Conservation (phyloP, 495 filamentous ascomycete genomes). For the Parmelia sp. region DNA sequence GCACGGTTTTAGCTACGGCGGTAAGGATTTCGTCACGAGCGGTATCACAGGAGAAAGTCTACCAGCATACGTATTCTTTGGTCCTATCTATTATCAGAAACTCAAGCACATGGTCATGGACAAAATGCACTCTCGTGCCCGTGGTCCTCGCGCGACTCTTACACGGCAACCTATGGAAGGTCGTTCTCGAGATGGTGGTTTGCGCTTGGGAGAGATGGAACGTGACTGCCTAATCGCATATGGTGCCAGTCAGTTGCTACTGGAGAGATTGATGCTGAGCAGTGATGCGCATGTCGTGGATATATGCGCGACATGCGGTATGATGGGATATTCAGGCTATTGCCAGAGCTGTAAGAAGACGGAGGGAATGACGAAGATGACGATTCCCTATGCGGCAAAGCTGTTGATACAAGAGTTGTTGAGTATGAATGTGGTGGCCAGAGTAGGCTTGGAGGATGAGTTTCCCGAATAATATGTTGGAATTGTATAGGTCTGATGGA, state of each 20-base stretch:
- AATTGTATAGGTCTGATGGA: background rate
- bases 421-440: slow-evolving; percentile 93
- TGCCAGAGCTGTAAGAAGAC: slow-evolving; percentile 85
- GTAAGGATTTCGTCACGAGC: slow-evolving; percentile 91
- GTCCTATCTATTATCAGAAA: slow-evolving; percentile 99
- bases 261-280: slow-evolving; percentile 91
- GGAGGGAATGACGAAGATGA: slow-evolving; percentile 76
- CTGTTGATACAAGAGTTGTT: slow-evolving; percentile 91
- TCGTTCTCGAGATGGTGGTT: slow-evolving; percentile 82
- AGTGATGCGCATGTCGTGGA: slow-evolving; percentile 86
- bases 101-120: slow-evolving; percentile 99
- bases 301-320: slow-evolving; percentile 83
- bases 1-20: slow-evolving; percentile 88
- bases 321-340: slow-evolving; percentile 92
- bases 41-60: slow-evolving; percentile 92
- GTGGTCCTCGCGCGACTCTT: slow-evolving; percentile 81
- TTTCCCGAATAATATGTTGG: slow-evolving; percentile 53
- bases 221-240: slow-evolving; percentile 96
- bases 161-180: slow-evolving; percentile 97
- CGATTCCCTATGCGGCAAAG: slow-evolving; percentile 98
- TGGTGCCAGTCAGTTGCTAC: slow-evolving; percentile 81
- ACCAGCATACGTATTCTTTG: slow-evolving; percentile 95
- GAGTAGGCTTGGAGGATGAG: slow-evolving; percentile 81
- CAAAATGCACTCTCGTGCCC: slow-evolving; percentile 95
- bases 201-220: slow-evolving; percentile 97